Evolutionary conservation across 2,329 filamentous ascomycete species (phyloP).

Genomic region (Tolypocladium tundrense): DNA sequence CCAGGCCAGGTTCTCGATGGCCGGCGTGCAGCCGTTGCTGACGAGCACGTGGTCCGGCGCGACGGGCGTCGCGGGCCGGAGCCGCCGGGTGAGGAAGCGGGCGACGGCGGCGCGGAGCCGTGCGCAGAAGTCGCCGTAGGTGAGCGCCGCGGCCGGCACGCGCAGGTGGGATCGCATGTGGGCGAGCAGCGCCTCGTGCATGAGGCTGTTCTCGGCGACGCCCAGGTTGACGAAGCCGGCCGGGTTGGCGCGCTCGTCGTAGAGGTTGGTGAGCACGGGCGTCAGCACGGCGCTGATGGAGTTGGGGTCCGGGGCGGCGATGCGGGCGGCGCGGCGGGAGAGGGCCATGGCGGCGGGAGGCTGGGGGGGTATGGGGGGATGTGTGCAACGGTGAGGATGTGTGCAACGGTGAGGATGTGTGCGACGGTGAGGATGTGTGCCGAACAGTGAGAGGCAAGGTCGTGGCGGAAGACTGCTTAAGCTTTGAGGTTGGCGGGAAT

Average conservation of each 20-base stretch:
- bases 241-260: constrained; percentile 28
- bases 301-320: constrained; percentile 13
- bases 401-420: too few relatives aligned
- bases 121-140: constrained; percentile 31
- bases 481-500: background rate
- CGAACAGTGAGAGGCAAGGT: background rate
- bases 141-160: constrained; percentile 20
- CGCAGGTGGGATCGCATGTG: constrained; percentile 29
- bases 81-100: constrained; percentile 23
- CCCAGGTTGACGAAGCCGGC: constrained; percentile 38
- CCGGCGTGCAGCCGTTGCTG: constrained; percentile 29
- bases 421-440: too few relatives aligned
- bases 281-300: constrained; percentile 18
- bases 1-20: constrained; percentile 30
- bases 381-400: too few relatives aligned
- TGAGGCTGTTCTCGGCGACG: constrained; percentile 41
- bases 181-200: constrained; percentile 33
- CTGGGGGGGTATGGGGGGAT: too few relatives aligned
- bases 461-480: background rate
- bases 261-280: constrained; percentile 34
- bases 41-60: constrained; percentile 22
- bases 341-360: constrained; percentile 4
- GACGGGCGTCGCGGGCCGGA: constrained; percentile 18
- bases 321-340: constrained; percentile 17
- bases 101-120: constrained; percentile 20